Base-by-base conservation (phyloP, 2,329 filamentous ascomycete species). In the Phyllosticta ampelicida region DNA sequence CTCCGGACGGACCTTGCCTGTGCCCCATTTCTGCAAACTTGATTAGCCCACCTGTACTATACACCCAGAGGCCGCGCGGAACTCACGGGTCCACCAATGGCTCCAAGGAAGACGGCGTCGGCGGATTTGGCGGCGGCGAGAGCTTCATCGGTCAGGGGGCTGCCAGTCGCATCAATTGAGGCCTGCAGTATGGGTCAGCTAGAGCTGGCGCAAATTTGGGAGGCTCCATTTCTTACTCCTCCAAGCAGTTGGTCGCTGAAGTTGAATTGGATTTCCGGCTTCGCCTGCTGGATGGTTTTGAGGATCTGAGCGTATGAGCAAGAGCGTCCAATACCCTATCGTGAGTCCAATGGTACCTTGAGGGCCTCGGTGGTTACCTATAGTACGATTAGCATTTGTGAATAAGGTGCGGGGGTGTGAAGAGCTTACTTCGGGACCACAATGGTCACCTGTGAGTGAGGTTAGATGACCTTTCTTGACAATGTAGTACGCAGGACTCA, bases 191-290 rank as follows among this genome's bases (percentile, higher is more conserved):
- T 8, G 10, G n/a, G 10, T 23, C 16, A 6, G 54, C 36, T 13
- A 56, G 53, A 26, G 19, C n/a, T 18, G n/a, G 19, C 29, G 23
- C 19, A 28, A 9, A 23, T 18, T 2, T 8, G 26, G 51, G 20
- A 55, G 56, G 53, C 13, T 44, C 8, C 54, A 36, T 23, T 49
- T 82, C 89, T 78, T 83, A 95, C 92, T 68, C 94, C 92, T 68
- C 94, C 91, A 60, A 99, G 82, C 59, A 95, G 80, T 71, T 96
- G 90, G 59, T 96, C 84, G 70, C 96, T 83, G 67, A 96, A 86
- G 71, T 94, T 90, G 78, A 97, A 96, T 67, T 86, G 86, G 71
- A 87, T 80, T 64, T 85, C 82, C 59, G 85, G 80, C 69, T 83
- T 85, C 65, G 78, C 76, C 66, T 85, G 81, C 77, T 95, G 87